These are phyloP conservation scores for Phytophthora ohioensis DNA, from an alignment of 352 stramenopile genomes.

Conservation along the genomic window DNA sequence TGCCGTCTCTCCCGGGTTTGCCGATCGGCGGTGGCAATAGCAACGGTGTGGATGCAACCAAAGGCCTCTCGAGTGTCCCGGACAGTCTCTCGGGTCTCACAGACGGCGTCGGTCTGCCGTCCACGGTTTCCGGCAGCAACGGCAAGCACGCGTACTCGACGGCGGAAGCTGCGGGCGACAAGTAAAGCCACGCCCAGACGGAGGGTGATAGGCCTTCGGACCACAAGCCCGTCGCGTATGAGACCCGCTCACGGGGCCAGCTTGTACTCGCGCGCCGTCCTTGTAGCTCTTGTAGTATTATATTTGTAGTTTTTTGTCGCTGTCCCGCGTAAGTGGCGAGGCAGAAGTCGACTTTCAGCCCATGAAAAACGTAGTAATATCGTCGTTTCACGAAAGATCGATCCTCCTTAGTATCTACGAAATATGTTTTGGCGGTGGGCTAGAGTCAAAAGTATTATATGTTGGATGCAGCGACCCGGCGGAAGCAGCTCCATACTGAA, in stretches of 20 bases:
- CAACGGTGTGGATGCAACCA: background rate
- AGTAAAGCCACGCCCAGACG: background rate
- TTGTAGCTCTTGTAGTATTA: too few species aligned
- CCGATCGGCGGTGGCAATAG: background rate
- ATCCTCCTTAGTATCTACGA: too few species aligned
- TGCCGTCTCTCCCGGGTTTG: background rate
- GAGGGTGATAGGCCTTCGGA: background rate
- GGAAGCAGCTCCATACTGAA: background rate
- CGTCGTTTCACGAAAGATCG: too few species aligned
- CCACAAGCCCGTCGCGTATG: background rate
- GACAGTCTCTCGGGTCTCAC: background rate
- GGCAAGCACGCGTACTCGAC: background rate
- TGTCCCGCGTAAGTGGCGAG: too few species aligned
- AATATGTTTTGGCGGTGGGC: too few species aligned
- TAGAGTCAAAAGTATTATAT: too few species aligned
- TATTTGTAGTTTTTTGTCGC: too few species aligned
- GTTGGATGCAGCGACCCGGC: too few species aligned
- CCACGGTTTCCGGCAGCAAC: background rate
- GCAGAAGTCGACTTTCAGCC: too few species aligned
- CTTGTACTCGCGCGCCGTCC: too few species aligned
- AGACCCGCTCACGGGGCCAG: too few species aligned
- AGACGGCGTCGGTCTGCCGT: background rate
- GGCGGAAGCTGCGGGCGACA: background rate
- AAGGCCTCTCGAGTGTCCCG: background rate
- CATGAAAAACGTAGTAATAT: too few species aligned